Evolutionary conservation across 352 stramenopile genomes (phyloP).

Genomic region (Achlya hypogyna): DNA sequence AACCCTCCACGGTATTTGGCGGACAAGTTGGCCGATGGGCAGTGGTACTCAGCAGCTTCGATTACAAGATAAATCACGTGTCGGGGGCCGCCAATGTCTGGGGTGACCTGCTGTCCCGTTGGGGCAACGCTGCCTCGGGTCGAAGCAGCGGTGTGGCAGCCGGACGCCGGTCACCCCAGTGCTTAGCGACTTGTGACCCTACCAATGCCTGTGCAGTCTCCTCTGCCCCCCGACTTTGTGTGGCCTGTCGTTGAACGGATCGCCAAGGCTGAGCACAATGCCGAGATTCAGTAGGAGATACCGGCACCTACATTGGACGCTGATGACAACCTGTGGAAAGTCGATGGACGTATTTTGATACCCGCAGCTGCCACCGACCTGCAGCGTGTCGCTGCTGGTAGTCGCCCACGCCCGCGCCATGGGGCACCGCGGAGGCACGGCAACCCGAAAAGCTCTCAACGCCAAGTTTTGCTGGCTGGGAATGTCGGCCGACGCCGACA

Average conservation of each 20-base stretch:
- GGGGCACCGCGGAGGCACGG: no score
- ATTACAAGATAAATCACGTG: slow-evolving; percentile 26
- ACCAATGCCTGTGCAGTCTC: background rate
- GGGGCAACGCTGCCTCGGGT: slow-evolving; percentile 4
- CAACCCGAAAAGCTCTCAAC: no score
- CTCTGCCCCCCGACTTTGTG: background rate
- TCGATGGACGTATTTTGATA: background rate
- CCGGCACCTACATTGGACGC: background rate
- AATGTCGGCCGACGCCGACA: no score
- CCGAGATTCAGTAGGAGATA: background rate
- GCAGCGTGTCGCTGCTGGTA: no score
- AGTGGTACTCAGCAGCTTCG: slow-evolving; percentile 17
- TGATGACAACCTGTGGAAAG: background rate
- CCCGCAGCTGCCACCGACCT: no score
- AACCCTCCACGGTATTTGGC: slow-evolving; percentile 21
- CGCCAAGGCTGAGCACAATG: background rate
- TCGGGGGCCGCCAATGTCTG: slow-evolving; percentile 26
- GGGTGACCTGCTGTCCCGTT: slow-evolving; percentile 26
- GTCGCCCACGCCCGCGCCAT: no score
- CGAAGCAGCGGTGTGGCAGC: background rate
- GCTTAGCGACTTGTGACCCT: background rate
- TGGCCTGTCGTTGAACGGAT: slow-evolving; percentile 3
- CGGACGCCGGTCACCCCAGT: background rate
- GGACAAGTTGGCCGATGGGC: slow-evolving; percentile 28
- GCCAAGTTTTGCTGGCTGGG: no score